phyloP scores from a whole-genome alignment of 768 basidiomycete genomes.

The Scleroderma bovista region DNA sequence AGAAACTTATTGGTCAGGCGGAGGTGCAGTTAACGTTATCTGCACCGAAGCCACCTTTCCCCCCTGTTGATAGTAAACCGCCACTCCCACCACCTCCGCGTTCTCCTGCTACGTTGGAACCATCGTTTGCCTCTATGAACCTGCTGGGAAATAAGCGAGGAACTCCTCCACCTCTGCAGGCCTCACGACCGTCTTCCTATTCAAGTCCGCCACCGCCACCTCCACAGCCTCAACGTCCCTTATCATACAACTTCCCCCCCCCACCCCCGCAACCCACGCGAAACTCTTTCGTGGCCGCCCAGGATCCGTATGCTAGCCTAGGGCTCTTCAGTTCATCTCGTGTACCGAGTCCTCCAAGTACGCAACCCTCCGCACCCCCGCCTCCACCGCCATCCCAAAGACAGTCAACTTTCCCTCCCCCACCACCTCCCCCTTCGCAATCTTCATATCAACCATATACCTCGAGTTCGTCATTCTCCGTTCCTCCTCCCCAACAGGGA shows the following conservation, averaged over 20 bases:
- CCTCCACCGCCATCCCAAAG: conserved; percentile 20
- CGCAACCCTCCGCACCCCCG: conserved; percentile 10
- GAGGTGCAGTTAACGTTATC: conserved; percentile 68
- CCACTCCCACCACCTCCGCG: conserved; percentile 42
- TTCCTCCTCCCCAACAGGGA: conserved; percentile 29
- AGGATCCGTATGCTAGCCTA: conserved; percentile 34
- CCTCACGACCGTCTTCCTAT: conserved; percentile 26
- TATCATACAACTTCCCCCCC: conserved; percentile 9
- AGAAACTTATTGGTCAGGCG: conserved; percentile 57
- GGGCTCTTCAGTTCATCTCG: conserved; percentile 22
- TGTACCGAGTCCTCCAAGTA: background rate
- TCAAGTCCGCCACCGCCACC: conserved; percentile 7
- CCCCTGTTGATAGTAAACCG: conserved; percentile 43
- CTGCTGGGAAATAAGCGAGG: conserved; percentile 30
- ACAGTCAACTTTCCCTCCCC: conserved; percentile 19
- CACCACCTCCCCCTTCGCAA: conserved; percentile 15
- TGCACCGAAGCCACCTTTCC: conserved; percentile 30
- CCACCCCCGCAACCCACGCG: conserved; percentile 25
- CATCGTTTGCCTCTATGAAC: conserved; percentile 54
- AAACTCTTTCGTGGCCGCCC: conserved; percentile 18
- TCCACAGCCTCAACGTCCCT: conserved; percentile 19
- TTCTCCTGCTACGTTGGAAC: conserved; percentile 37
- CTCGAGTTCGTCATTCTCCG: conserved; percentile 16
- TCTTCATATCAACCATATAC: conserved; percentile 15
- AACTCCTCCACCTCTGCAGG: conserved; percentile 22